Evolutionary conservation across 2,329 filamentous ascomycete genomes (phyloP), one percentile per base, ranked within the genome.

Genomic region (Ophiostoma angusticollis): DNA sequence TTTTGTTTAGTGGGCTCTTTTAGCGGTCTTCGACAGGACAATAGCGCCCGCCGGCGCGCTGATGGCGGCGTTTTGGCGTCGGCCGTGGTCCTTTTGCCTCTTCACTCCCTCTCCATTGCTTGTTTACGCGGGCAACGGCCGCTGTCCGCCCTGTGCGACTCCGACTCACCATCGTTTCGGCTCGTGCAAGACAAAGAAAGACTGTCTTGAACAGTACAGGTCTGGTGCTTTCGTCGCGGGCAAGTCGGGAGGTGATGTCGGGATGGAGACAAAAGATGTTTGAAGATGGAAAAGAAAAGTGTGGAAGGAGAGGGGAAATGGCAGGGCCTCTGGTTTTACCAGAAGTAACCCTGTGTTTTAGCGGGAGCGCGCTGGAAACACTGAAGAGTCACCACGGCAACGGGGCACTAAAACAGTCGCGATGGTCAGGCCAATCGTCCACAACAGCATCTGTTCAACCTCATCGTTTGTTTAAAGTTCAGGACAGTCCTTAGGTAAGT

Each of bases 161-260:
- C 27, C 36, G 30, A 40, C 38, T 40, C 27, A 40, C 38, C 38
- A 40, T 40, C 21, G 31, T 40, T 23, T 33, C 18, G 34, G 37
- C 25, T 28, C 22, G 25, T 39, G 37, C 17, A 22, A 21, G 31
- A 18, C 5, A 28, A n/a, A n/a, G n/a, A n/a, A n/a, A n/a, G n/a
- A n/a, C n/a, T n/a, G n/a, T n/a, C n/a, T n/a, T n/a, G n/a, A n/a
- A n/a, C n/a, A n/a, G n/a, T n/a, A n/a, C n/a, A n/a, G n/a, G n/a
- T n/a, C n/a, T n/a, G n/a, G n/a, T n/a, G 27, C 11, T 24, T 24
- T 24, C 7, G 23, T 24, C 6, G 6, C 27, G 12, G 27, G 27
- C 27, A 29, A 29, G 13, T 29, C 17, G 27, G 12, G 9, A 14
- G 27, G 12, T 29, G 12, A 13, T 9, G 27, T 29, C n/a, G n/a